Evolutionary conservation across 495 filamentous ascomycete genomes (phyloP), one percentile per base, ranked within the genome.

Genomic region (Penicillium antarcticum): DNA sequence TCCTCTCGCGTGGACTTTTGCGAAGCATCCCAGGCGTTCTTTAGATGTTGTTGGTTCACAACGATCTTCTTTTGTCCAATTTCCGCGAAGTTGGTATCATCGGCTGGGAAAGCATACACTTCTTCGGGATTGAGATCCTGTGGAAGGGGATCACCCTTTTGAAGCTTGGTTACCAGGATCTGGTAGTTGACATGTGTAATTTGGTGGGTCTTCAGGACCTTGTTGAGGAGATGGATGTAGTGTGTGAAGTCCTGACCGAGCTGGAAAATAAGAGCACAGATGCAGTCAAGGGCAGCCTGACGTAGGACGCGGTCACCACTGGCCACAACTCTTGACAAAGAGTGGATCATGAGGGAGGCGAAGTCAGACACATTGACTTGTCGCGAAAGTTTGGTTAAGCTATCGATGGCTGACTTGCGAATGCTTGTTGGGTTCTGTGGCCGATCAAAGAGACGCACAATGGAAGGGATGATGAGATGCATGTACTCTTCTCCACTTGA

Each of bases 311-410:
- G 78, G 58, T 96, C 91, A 42, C 70, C 75, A 42, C 80, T 81
- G 21, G 81, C 76, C 24, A 97, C 80, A 18, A 97, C 84, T 39
- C 92, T 76, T 12, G 87, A 86, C 24, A 99, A 67, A 9, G 90
- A 91, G 65, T 96, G 94, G 32, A 97, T 87, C 62, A 97, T 97
- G 57, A 90, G 86, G 16, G 94, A 91, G 7, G 94, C 91, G 66
- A 92, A 96, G 63, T 97, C 94, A 39, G 94, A 96, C 29, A 99
- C 86, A 65, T 99, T 97, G 57, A 99, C 95, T 74, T 96, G 90
- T 43, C 89, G 84, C 11, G 91, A 96, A n/a, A 97, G 80, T 63
- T 90, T 91, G 13, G 90, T 92, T 43, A 99, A 80, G 0, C 92
- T 96, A 55, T 99, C 94, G 60, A 99, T 97, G 10, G 92, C 91